A percentile compares a stretch with the other conserved stretches of the same genome.
Evolutionary conservation across 768 basidiomycete genomes (phyloP).

Genomic region (Piloderma croceum): DNA sequence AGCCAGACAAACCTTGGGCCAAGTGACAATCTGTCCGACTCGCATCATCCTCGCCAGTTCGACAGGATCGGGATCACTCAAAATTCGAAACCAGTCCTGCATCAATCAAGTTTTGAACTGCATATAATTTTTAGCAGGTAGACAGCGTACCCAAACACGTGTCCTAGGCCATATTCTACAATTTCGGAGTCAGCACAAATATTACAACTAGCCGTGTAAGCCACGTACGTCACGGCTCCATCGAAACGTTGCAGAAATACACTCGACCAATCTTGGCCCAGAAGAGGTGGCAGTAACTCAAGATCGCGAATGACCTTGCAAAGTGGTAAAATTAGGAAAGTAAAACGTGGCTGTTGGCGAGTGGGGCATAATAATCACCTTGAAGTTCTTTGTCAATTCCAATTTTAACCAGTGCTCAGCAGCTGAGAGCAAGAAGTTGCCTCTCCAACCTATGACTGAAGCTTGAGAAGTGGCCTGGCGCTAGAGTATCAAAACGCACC

Average conservation of each 20-base stretch:
- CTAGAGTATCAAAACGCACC: slow-evolving; percentile 33
- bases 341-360: neutral
- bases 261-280: slow-evolving; percentile 91
- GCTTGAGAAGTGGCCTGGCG: neutral
- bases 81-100: slow-evolving; percentile 78
- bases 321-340: too few species aligned
- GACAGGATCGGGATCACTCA: slow-evolving; percentile 75
- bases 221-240: slow-evolving; percentile 74
- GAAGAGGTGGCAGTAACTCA: slow-evolving; percentile 86
- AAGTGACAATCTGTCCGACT: slow-evolving; percentile 88
- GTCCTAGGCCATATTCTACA: slow-evolving; percentile 81
- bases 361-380: slow-evolving; percentile 33
- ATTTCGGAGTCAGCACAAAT: slow-evolving; percentile 9
- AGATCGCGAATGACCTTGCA: slow-evolving; percentile 86
- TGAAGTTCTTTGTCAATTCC: slow-evolving; percentile 95
- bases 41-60: slow-evolving; percentile 84
- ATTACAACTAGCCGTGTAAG: slow-evolving; percentile 1
- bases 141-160: slow-evolving; percentile 52
- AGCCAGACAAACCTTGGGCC: slow-evolving; percentile 72
- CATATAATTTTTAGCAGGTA: slow-evolving; percentile 4
- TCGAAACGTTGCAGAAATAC: slow-evolving; percentile 95
- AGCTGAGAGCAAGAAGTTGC: slow-evolving; percentile 88
- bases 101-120: neutral
- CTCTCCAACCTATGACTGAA: slow-evolving; percentile 73
- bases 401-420: slow-evolving; percentile 94